phyloP scores from a whole-genome alignment of 2,329 filamentous ascomycete species.

The Reticulascus tulasneorum region DNA sequence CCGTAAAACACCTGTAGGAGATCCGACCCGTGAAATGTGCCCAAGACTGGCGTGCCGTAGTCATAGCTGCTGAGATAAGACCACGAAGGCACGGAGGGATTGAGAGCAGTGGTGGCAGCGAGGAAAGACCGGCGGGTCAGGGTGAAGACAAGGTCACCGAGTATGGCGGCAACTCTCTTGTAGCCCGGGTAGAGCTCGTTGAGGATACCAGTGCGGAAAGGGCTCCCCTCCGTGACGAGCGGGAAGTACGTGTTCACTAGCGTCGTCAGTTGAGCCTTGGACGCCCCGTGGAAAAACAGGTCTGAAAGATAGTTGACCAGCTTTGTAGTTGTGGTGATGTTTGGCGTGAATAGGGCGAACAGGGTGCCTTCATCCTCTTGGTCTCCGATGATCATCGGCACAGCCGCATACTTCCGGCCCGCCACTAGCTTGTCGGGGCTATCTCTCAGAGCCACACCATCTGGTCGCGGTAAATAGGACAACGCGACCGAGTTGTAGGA shows the following conservation, averaged over 20 bases:
- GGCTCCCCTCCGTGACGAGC: conserved; percentile 57
- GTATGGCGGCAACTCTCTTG: conserved; percentile 70
- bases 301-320: conserved; percentile 58
- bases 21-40: conserved; percentile 72
- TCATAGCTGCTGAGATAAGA: conserved; percentile 72
- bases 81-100: conserved; percentile 62
- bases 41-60: conserved; percentile 66
- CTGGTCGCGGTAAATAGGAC: conserved; percentile 71
- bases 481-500: conserved; percentile 66
- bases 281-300: conserved; percentile 58
- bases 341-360: conserved; percentile 65
- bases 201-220: conserved; percentile 64
- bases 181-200: conserved; percentile 74
- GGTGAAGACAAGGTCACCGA: conserved; percentile 74
- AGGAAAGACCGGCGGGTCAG: conserved; percentile 66
- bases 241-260: conserved; percentile 62
- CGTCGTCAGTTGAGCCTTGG: conserved; percentile 42
- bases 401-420: conserved; percentile 44
- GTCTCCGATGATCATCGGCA: conserved; percentile 59
- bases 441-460: conserved; percentile 57
- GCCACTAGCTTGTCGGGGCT: conserved; percentile 58
- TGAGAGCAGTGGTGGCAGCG: conserved; percentile 33
- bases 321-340: conserved; percentile 58
- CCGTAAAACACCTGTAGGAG: conserved; percentile 67
- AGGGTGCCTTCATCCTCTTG: conserved; percentile 79